These are phyloP conservation scores for Phyllosticta ampelicida DNA, from an alignment of 2,329 filamentous ascomycete species.

Conservation along the genomic window DNA sequence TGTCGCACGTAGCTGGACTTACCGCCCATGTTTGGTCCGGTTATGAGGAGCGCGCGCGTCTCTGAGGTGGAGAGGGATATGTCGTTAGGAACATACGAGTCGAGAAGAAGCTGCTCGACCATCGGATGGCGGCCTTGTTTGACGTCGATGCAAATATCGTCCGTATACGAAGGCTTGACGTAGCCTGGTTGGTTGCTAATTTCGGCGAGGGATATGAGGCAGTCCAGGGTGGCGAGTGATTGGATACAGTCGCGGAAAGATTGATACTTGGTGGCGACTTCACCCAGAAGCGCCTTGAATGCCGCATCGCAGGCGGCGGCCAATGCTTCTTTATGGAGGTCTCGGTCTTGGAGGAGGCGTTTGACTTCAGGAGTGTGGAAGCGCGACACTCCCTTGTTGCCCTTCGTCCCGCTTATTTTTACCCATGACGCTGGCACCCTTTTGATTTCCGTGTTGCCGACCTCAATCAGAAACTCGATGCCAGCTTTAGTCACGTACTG, in stretches of 20 bases:
- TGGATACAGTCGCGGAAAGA: constrained; percentile 80
- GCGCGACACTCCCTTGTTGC: constrained; percentile 75
- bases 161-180: constrained; percentile 59
- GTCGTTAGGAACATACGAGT: constrained; percentile 85
- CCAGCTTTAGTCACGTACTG: constrained; percentile 76
- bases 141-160: constrained; percentile 59
- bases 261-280: constrained; percentile 78
- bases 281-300: constrained; percentile 58
- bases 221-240: constrained; percentile 78
- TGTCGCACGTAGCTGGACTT: constrained; percentile 97
- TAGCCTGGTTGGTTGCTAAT: constrained; percentile 84
- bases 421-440: constrained; percentile 87
- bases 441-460: constrained; percentile 72
- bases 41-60: constrained; percentile 71
- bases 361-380: constrained; percentile 93
- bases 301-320: constrained; percentile 84
- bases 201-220: constrained; percentile 72
- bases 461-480: constrained; percentile 91
- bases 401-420: constrained; percentile 73
- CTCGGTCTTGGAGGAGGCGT: constrained; percentile 70
- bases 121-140: constrained; percentile 79
- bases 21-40: constrained; percentile 97
- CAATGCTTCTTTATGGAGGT: constrained; percentile 89
- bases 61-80: constrained; percentile 50
- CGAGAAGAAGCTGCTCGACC: constrained; percentile 79